phyloP scores from a whole-genome alignment of 176 grass and related monocot species.

The Thalia dealbata region DNA sequence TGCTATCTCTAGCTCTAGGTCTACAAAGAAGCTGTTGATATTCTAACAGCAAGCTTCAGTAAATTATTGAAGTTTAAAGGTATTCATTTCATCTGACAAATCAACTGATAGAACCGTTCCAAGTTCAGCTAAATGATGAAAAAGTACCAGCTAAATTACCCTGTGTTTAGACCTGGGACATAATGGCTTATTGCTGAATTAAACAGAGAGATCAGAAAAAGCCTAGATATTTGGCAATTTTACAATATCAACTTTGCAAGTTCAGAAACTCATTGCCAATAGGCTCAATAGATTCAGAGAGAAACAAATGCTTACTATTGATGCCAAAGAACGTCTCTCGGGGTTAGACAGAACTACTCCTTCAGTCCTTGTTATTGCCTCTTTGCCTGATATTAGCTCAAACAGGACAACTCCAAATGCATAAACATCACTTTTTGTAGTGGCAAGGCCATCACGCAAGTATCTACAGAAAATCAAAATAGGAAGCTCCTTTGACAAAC shows the following conservation, averaged over 20 bases:
- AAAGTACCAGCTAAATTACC: not conserved
- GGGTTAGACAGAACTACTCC: conserved; percentile 40
- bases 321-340: conserved; percentile 84
- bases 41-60: not conserved
- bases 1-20: not conserved
- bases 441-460: conserved; percentile 82
- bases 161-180: not conserved
- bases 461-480: conserved; percentile 49
- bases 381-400: conserved; percentile 91
- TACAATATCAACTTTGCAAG: not conserved
- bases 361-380: conserved; percentile 74
- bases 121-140: not conserved
- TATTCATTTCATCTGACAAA: not conserved
- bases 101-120: not conserved
- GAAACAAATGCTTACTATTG: conserved; percentile 52
- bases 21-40: not conserved
- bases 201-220: too few species aligned
- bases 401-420: conserved; percentile 94
- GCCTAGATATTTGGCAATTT: too few species aligned
- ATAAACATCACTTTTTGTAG: conserved; percentile 95
- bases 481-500: not conserved
- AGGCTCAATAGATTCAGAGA: conserved; percentile 8
- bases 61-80: not conserved
- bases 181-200: not conserved
- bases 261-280: not conserved